Base-by-base conservation (phyloP, 129 eudicot genomes). In the Flaveria bidentis region DNA sequence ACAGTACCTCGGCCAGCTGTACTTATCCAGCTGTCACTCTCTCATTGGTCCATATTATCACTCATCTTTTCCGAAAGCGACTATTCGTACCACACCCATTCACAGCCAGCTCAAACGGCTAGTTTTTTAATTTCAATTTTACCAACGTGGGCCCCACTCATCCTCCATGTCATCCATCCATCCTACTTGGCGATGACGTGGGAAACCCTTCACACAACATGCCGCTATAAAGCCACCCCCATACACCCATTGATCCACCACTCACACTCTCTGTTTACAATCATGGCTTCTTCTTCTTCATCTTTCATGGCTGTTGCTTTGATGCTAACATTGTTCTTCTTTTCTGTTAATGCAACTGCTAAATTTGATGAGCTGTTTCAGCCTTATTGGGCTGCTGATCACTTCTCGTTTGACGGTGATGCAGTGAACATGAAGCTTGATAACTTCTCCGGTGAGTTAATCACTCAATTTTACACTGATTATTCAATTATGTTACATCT, bases 331-430 rank as follows among this genome's bases (percentile, higher is more conserved):
- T 17, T 65, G 6, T 64, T 20, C 25, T 18, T 72, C 55, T 51
- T 4, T 60, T 53, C 18, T 55, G 84, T 11, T 9, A 67, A 22
- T 74, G 50, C 88, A n/a, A 85, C 77, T 49, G 76, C 99, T 10
- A 86, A 69, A 57, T 95, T 95, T 61, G 89, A 89, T 67, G 78
- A 95, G 20, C 71, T 91, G 5, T 95, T 88, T 76, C 93, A 89
- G 39, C 97, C 97, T 1, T 72, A 78, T 51, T 95, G 99, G 99
- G 99, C 99, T 5, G 0, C 77, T 16, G 99, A 95, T 70, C 97
- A 95, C 76, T 87, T 95, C 68, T 67, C 76, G 1, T 80, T 80
- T 46, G 86, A 95, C 42, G 97, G 97, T 30, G 99, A 95, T 11
- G 81, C 86, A 3, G 82, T 95, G 2, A 91, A 83, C 60, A 92